A percentile compares a stretch with the other conserved stretches of the same genome.
Evolutionary conservation across 306 rosid genomes (phyloP).

Genomic region (Citrullus mucosospermus): DNA sequence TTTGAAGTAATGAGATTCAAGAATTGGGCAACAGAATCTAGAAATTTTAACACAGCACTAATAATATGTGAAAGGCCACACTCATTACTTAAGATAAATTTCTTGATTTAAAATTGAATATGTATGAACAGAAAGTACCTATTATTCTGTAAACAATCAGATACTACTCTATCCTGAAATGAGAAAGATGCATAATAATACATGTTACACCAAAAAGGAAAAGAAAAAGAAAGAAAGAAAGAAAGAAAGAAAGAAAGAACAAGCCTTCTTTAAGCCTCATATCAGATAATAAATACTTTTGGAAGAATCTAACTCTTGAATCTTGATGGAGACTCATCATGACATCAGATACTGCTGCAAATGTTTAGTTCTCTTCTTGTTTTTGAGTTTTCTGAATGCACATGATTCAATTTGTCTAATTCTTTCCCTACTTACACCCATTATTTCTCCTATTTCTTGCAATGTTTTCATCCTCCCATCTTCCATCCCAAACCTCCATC

Average conservation of each 20-base stretch:
- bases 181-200: background rate
- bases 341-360: slow-evolving; percentile 70
- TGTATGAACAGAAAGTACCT: slow-evolving; percentile 3
- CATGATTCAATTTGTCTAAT: slow-evolving; percentile 78
- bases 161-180: slow-evolving; percentile 5
- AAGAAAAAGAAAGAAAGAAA: background rate
- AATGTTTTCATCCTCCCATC: slow-evolving; percentile 91
- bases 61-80: background rate
- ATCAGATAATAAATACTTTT: background rate
- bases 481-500: slow-evolving; percentile 95
- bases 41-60: background rate
- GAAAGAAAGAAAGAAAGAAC: background rate
- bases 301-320: background rate
- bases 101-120: background rate
- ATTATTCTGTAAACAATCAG: background rate
- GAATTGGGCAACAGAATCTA: background rate
- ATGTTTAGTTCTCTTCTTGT: slow-evolving; percentile 75
- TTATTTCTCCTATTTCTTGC: slow-evolving; percentile 88
- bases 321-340: slow-evolving; percentile 30
- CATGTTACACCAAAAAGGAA: background rate
- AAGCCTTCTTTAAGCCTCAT: slow-evolving; percentile 3
- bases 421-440: slow-evolving; percentile 97
- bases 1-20: background rate
- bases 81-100: background rate
- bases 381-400: slow-evolving; percentile 84